These are phyloP conservation scores for Larix sibirica DNA, from an alignment of 83 land plant genomes.

Conservation along the genomic window DNA sequence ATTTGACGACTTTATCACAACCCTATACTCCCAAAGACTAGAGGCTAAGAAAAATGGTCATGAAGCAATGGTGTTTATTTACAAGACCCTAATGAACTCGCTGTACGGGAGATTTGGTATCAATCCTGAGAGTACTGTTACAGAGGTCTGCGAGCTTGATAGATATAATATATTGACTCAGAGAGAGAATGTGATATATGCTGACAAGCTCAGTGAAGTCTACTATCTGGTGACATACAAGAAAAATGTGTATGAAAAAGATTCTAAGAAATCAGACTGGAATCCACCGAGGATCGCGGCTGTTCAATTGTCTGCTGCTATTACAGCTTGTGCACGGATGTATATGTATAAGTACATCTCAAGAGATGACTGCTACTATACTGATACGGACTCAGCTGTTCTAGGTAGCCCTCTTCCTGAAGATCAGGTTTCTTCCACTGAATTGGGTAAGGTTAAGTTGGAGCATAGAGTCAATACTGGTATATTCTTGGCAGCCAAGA, in stretches of 20 bases:
- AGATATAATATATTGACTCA: not conserved
- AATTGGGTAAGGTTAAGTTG: not conserved
- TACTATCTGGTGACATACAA: constrained; percentile 9
- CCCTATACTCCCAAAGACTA: not conserved
- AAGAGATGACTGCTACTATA: not conserved
- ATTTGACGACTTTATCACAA: not conserved
- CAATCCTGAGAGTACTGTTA: constrained; percentile 8
- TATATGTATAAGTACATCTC: not conserved
- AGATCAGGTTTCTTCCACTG: not conserved
- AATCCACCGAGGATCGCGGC: not conserved
- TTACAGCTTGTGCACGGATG: not conserved
- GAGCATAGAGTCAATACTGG: not conserved
- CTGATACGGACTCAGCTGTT: not conserved
- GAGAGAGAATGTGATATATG: constrained; percentile 1
- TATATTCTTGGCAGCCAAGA: not conserved
- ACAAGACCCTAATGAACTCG: constrained; percentile 16
- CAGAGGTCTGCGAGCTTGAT: constrained; percentile 4
- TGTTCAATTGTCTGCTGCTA: not conserved
- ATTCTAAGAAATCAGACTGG: not conserved
- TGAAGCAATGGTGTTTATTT: constrained; percentile 9
- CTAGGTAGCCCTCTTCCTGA: not conserved
- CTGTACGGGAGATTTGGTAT: constrained; percentile 19
- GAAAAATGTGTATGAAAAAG: not conserved
- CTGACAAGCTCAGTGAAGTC: constrained; percentile 4
- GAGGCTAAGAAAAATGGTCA: not conserved